Evolutionary conservation across 345 rosid genomes (phyloP).

Genomic region (Erysimum cheiranthoides): DNA sequence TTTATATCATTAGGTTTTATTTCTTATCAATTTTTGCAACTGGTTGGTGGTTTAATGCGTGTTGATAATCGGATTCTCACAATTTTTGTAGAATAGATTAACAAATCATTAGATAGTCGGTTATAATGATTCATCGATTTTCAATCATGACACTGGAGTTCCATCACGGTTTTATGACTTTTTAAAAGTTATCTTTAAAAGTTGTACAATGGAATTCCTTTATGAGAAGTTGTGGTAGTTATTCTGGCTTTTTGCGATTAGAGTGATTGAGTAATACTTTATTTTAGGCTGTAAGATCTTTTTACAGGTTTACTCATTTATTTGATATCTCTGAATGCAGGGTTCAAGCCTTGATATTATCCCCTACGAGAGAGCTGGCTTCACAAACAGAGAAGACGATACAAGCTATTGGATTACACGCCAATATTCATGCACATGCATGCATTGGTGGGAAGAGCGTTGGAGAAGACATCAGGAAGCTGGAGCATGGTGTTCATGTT

Average conservation of each 20-base stretch:
- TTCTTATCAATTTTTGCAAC: neutral
- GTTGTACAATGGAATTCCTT: neutral
- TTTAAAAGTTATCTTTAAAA: too few species aligned
- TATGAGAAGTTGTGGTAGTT: neutral
- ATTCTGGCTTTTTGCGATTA: neutral
- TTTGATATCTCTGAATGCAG: slow-evolving; percentile 42
- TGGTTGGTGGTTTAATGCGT: neutral
- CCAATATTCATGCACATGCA: slow-evolving; percentile 82
- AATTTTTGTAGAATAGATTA: neutral
- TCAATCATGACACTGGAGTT: neutral
- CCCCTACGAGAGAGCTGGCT: slow-evolving; percentile 96
- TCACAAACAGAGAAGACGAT: slow-evolving; percentile 88
- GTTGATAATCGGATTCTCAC: neutral
- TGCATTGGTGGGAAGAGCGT: slow-evolving; percentile 97
- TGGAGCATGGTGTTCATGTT: slow-evolving; percentile 57
- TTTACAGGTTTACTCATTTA: neutral
- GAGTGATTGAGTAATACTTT: neutral
- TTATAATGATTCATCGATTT: neutral
- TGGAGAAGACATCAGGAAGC: slow-evolving; percentile 94
- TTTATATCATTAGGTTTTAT: neutral
- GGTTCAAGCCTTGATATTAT: slow-evolving; percentile 94
- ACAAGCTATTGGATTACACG: slow-evolving; percentile 70
- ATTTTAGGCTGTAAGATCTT: neutral
- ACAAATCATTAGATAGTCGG: neutral
- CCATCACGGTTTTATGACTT: neutral